Evolutionary conservation across 2,329 filamentous ascomycete species (phyloP).

Genomic region (Beauveria caledonica): DNA sequence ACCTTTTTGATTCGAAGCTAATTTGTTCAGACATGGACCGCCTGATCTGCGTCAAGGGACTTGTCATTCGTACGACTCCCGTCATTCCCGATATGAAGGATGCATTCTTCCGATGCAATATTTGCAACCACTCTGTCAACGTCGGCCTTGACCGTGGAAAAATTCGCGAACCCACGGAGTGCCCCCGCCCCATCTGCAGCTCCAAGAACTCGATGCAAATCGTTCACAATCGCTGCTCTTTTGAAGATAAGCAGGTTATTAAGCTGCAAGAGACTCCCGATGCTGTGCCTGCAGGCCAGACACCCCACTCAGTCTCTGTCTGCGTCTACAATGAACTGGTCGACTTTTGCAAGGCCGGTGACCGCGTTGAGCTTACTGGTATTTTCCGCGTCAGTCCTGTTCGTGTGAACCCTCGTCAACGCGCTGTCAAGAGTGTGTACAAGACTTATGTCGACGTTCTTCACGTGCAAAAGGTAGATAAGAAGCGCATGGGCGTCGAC

Average conservation of each 20-base stretch:
- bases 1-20: background rate
- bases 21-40: slow-evolving; percentile 74
- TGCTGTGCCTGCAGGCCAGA: slow-evolving; percentile 88
- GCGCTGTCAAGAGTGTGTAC: slow-evolving; percentile 89
- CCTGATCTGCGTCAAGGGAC: slow-evolving; percentile 85
- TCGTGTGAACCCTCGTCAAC: slow-evolving; percentile 84
- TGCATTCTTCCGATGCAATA: slow-evolving; percentile 91
- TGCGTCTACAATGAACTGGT: slow-evolving; percentile 96
- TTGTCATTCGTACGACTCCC: slow-evolving; percentile 91
- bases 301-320: slow-evolving; percentile 91
- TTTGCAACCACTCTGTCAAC: slow-evolving; percentile 84
- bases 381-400: slow-evolving; percentile 95
- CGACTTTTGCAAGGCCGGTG: slow-evolving; percentile 95
- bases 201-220: slow-evolving; percentile 97
- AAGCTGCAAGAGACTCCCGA: slow-evolving; percentile 98
- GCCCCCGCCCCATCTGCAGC: slow-evolving; percentile 72
- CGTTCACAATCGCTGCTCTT: slow-evolving; percentile 88
- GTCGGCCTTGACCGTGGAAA: slow-evolving; percentile 92
- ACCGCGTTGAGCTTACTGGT: slow-evolving; percentile 88
- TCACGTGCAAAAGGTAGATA: slow-evolving; percentile 94
- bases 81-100: slow-evolving; percentile 99
- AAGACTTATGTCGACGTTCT: slow-evolving; percentile 96
- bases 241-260: slow-evolving; percentile 97
- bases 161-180: slow-evolving; percentile 88
- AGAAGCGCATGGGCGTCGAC: slow-evolving; percentile 87